Base-by-base conservation (phyloP, 106 monocot genomes). In the Chionographis japonica region DNA sequence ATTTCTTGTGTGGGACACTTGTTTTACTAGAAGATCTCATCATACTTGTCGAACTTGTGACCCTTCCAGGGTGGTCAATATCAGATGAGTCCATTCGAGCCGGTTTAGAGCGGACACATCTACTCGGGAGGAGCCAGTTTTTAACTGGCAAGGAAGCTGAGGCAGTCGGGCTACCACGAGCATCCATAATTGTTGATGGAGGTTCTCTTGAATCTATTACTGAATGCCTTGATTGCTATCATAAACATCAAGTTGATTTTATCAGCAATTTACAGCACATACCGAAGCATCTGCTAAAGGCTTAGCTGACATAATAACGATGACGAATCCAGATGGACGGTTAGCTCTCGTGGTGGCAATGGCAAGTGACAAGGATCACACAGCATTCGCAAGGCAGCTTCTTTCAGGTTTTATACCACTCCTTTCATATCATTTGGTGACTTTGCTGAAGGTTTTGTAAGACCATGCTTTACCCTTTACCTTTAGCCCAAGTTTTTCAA, bases 241-340 rank as follows among this genome's bases (percentile, higher is more conserved):
- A 42, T 52, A 2, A 61, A 63, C 6, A 37, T 51, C n/a, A 27
- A 51, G 27, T 43, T 58, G 16, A 37, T 15, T 52, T 58, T 70
- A 13, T 16, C 1, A 43, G 52, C 35, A 17, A 58, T 40, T 83
- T 78, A 12, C 93, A 98, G 98, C 98, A 7, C 98, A 98, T 69
- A 98, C 98, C 6, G 87, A 93, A 79, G 92, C 83, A 75, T 98
- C 98, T 81, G 98, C 98, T 40, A 81, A 81, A 75, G 85, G 77
- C 36, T 75, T 98, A 66, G 81, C 84, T 37, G 90, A 85, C 16
- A 74, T 78, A 62, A 79, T 93, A 39, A 81, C 50, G 62, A 81
- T 76, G 70, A 54, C 52, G 10, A 50, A 72, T 75, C 68, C 67
- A 37, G 51, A 85, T 74, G 78, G 81, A 59, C 60, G 60, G 19